phyloP scores from a whole-genome alignment of 2,329 filamentous ascomycete species.

The Claviceps monticola region DNA sequence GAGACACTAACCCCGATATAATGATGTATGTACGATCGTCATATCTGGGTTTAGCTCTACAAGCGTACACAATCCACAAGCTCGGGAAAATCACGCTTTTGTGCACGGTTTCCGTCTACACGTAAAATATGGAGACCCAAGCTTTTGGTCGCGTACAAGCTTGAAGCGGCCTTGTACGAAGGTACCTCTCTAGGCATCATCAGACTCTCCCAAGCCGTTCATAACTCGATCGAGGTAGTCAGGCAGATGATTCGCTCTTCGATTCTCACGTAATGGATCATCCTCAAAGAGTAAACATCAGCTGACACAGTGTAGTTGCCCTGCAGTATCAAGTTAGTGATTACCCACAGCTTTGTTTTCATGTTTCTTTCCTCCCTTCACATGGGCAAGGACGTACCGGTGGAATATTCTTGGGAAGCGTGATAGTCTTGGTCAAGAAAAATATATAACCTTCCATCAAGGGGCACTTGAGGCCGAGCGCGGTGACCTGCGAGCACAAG shows the following conservation, averaged over 20 bases:
- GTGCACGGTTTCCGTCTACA: too few species aligned
- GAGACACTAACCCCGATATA: too few species aligned
- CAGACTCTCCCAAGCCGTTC: constrained; percentile 21
- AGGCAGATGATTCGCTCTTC: constrained; percentile 68
- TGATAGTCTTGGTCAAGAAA: constrained; percentile 69
- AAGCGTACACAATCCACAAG: too few species aligned
- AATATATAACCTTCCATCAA: constrained; percentile 7
- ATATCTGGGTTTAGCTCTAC: too few species aligned
- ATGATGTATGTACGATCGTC: too few species aligned
- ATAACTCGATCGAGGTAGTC: constrained; percentile 56
- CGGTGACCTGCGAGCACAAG: constrained; percentile 76
- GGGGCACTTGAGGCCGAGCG: constrained; percentile 82
- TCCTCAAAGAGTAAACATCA: constrained; percentile 64
- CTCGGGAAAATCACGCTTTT: too few species aligned
- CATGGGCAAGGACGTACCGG: constrained; percentile 47
- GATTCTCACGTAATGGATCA: too few species aligned
- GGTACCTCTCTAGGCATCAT: constrained; percentile 10
- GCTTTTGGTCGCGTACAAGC: too few species aligned
- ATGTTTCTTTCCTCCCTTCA: neutral
- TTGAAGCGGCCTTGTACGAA: too few species aligned
- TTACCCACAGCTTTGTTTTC: too few species aligned
- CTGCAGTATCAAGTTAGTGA: constrained; percentile 27
- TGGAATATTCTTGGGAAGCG: constrained; percentile 76
- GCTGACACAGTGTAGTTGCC: constrained; percentile 83
- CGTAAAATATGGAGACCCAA: too few species aligned